Evolutionary conservation across 805 yeast genomes (phyloP).

Genomic region (Sporopachydermia lactativora): DNA sequence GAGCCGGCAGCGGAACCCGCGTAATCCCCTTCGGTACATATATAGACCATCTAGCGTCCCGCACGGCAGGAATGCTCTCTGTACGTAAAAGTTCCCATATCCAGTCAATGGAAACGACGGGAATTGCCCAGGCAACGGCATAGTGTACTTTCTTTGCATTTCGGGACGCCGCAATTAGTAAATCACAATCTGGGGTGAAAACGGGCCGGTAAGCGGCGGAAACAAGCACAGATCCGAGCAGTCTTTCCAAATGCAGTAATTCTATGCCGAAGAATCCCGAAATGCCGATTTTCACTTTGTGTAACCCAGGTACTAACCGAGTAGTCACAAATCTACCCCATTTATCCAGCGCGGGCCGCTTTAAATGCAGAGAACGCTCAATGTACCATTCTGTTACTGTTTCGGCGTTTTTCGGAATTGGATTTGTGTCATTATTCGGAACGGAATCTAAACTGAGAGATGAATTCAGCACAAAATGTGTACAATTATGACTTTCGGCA

Average conservation of each 20-base stretch:
- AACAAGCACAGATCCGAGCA: constrained; percentile 37
- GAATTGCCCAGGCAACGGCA: constrained; percentile 23
- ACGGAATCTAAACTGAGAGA: constrained; percentile 13
- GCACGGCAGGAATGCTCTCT: constrained; percentile 12
- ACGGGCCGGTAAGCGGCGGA: constrained; percentile 32
- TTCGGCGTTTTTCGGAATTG: constrained; percentile 11
- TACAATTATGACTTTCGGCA: constrained; percentile 4
- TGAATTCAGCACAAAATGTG: constrained; percentile 15
- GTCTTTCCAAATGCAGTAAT: constrained; percentile 50
- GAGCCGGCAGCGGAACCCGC: constrained; percentile 1
- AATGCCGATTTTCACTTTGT: constrained; percentile 29
- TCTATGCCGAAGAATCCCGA: constrained; percentile 76
- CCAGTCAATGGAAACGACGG: constrained; percentile 23
- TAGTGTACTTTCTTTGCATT: constrained; percentile 16
- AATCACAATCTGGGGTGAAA: constrained; percentile 36
- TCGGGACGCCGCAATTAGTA: constrained; percentile 28
- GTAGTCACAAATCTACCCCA: constrained; percentile 38
- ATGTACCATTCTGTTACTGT: constrained; percentile 69
- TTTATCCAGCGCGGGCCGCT: constrained; percentile 31
- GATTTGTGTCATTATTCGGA: constrained; percentile 4
- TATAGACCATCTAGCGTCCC: constrained; percentile 7
- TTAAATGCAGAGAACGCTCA: constrained; percentile 56
- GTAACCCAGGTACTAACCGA: constrained; percentile 16
- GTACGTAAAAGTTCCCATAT: constrained; percentile 20
- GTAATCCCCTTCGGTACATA: constrained; percentile 9